Evolutionary conservation across 1,284 basidiomycete species (phyloP).

Genomic region (Fomitopsis pinicola): DNA sequence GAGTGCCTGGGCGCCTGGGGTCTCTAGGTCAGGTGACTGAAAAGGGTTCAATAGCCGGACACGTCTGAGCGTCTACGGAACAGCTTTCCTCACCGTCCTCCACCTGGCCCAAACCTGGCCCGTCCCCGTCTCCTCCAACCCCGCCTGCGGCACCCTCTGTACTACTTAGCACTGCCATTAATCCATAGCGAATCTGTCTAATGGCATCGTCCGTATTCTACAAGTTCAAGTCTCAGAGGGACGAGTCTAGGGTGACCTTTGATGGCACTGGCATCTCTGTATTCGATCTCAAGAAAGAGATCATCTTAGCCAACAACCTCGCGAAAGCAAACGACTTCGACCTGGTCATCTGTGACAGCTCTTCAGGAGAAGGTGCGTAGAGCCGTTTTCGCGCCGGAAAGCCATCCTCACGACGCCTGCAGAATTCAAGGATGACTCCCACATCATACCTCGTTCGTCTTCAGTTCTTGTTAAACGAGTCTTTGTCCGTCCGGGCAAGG

Average conservation of each 20-base stretch:
- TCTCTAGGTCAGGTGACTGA: too few species aligned
- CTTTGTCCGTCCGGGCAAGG: slow-evolving; percentile 88
- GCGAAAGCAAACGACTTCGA: slow-evolving; percentile 98
- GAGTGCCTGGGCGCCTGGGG: too few species aligned
- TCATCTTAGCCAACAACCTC: slow-evolving; percentile 94
- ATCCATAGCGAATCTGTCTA: slow-evolving; percentile 27
- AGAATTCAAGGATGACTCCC: slow-evolving; percentile 93
- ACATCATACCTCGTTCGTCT: slow-evolving; percentile 90
- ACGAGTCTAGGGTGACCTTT: slow-evolving; percentile 94
- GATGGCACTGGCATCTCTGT: slow-evolving; percentile 98
- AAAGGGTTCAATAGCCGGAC: not conserved
- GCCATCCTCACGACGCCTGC: slow-evolving; percentile 3
- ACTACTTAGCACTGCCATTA: slow-evolving; percentile 11
- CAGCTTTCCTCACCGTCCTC: not conserved
- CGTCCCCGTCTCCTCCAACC: not conserved
- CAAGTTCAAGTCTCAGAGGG: slow-evolving; percentile 94
- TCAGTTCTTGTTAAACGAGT: slow-evolving; percentile 91
- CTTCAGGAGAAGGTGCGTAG: slow-evolving; percentile 79
- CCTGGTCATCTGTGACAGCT: slow-evolving; percentile 80
- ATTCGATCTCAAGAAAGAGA: slow-evolving; percentile 98
- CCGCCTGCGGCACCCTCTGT: slow-evolving; percentile 7
- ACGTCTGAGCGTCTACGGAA: not conserved
- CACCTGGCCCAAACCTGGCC: not conserved
- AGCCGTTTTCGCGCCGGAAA: not conserved
- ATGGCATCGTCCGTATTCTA: slow-evolving; percentile 98